Percentiles rank a stretch among this genome's conserved stretches.
Evolutionary conservation across 2,329 filamentous ascomycete species (phyloP).

Genomic region (Hansfordia pulvinata): DNA sequence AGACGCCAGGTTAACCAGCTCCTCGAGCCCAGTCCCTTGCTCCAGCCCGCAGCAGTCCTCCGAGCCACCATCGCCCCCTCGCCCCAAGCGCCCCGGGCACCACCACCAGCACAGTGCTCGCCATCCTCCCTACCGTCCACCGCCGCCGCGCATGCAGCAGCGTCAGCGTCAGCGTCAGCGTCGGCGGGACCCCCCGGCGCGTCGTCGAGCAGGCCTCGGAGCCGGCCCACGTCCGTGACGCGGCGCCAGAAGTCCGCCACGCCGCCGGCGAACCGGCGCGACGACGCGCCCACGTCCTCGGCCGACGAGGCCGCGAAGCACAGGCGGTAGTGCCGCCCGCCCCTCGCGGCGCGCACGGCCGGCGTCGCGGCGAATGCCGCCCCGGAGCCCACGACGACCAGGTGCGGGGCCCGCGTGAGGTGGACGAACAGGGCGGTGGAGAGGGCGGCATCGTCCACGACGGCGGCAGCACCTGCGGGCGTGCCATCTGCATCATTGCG

Average conservation of each 20-base stretch:
- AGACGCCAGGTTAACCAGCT: constrained; percentile 8
- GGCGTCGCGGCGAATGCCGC: constrained; percentile 57
- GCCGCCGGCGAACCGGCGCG: constrained; percentile 52
- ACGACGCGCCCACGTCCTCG: constrained; percentile 49
- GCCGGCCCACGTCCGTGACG: constrained; percentile 50
- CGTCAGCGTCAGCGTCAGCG: constrained; percentile 6
- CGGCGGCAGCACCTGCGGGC: constrained; percentile 15
- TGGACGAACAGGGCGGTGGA: constrained; percentile 56
- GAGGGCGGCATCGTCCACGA: constrained; percentile 42
- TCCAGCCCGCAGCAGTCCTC: too few relatives aligned
- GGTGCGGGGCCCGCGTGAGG: constrained; percentile 53
- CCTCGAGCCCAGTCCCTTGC: too few relatives aligned
- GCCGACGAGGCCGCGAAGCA: constrained; percentile 80
- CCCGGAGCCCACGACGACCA: constrained; percentile 60
- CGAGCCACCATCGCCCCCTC: too few relatives aligned
- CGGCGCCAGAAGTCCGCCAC: constrained; percentile 66
- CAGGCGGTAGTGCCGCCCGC: constrained; percentile 61
- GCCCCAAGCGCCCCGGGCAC: too few relatives aligned
- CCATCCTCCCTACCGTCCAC: too few relatives aligned
- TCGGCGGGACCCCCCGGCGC: too few relatives aligned
- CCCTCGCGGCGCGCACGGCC: constrained; percentile 40
- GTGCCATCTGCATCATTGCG: too few relatives aligned
- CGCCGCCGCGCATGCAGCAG: constrained; percentile 7
- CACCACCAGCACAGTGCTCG: too few relatives aligned
- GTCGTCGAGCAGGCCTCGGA: constrained; percentile 47